Conservation (phyloP, 495 filamentous ascomycete genomes). For the Aspergillus coremiiformis region DNA sequence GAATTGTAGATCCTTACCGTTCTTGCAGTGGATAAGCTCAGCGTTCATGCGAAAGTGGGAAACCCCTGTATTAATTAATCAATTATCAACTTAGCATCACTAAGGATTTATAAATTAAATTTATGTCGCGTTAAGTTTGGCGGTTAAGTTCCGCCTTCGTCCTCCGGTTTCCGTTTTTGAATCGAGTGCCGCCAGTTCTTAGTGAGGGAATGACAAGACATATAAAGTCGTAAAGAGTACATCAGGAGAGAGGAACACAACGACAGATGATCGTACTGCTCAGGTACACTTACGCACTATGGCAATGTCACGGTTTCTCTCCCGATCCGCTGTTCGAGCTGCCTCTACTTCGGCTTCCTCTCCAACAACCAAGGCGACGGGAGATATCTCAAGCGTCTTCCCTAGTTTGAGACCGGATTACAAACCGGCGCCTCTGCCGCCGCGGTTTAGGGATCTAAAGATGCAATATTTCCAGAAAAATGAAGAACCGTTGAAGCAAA, state of each 20-base stretch:
- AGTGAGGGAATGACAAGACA: not conserved
- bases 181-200: conserved; percentile 8
- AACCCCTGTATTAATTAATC: too few species aligned
- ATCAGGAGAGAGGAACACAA: not conserved
- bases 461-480: conserved; percentile 51
- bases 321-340: conserved; percentile 26
- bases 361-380: conserved; percentile 42
- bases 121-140: too few species aligned
- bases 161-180: conserved; percentile 11
- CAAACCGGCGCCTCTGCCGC: conserved; percentile 54
- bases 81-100: too few species aligned
- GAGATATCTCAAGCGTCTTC: conserved; percentile 81
- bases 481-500: conserved; percentile 51
- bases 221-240: conserved; percentile 3
- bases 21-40: too few species aligned
- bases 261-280: not conserved
- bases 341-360: conserved; percentile 29
- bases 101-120: too few species aligned
- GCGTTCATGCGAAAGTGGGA: too few species aligned
- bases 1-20: too few species aligned
- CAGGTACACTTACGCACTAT: conserved; percentile 9
- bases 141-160: conserved; percentile 4
- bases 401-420: conserved; percentile 65
- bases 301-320: conserved; percentile 28
- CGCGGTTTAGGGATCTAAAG: conserved; percentile 75